phyloP scores from a whole-genome alignment of 768 basidiomycete genomes.

The Cystofilobasidium bisporidii region DNA sequence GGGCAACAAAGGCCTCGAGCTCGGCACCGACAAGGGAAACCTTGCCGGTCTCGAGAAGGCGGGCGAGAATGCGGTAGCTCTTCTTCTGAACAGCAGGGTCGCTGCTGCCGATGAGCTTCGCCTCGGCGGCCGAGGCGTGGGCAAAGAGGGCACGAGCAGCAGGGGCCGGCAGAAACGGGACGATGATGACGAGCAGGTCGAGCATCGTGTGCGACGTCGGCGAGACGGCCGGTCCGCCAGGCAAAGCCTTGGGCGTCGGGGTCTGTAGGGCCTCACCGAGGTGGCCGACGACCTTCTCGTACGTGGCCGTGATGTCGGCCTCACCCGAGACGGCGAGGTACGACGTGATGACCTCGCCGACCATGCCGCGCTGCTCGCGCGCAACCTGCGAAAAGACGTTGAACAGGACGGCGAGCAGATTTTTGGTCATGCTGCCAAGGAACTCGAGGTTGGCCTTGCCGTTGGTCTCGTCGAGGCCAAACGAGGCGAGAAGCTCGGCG shows the following conservation, averaged over 20 bases:
- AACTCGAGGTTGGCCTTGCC: slow-evolving; percentile 61
- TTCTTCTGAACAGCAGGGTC: slow-evolving; percentile 93
- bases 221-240: slow-evolving; percentile 28
- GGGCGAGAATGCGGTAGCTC: slow-evolving; percentile 76
- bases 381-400: slow-evolving; percentile 85
- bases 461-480: slow-evolving; percentile 51
- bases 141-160: slow-evolving; percentile 60
- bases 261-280: slow-evolving; percentile 32
- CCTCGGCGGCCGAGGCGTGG: slow-evolving; percentile 50
- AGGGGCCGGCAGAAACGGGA: slow-evolving; percentile 58
- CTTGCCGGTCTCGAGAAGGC: slow-evolving; percentile 58
- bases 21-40: slow-evolving; percentile 41
- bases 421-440: slow-evolving; percentile 68
- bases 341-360: slow-evolving; percentile 78
- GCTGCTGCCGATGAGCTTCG: slow-evolving; percentile 57
- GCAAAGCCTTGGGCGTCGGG: slow-evolving; percentile 10
- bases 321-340: slow-evolving; percentile 75
- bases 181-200: slow-evolving; percentile 74
- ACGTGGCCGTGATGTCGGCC: slow-evolving; percentile 71
- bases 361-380: slow-evolving; percentile 60
- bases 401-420: slow-evolving; percentile 89
- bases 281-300: slow-evolving; percentile 58
- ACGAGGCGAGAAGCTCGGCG: slow-evolving; percentile 41
- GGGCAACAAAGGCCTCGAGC: slow-evolving; percentile 53
- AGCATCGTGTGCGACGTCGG: slow-evolving; percentile 50